A percentile compares a stretch with the other conserved stretches of the same genome.
phyloP scores from a whole-genome alignment of 2,329 filamentous ascomycete species.

The Exserohilum turcica region DNA sequence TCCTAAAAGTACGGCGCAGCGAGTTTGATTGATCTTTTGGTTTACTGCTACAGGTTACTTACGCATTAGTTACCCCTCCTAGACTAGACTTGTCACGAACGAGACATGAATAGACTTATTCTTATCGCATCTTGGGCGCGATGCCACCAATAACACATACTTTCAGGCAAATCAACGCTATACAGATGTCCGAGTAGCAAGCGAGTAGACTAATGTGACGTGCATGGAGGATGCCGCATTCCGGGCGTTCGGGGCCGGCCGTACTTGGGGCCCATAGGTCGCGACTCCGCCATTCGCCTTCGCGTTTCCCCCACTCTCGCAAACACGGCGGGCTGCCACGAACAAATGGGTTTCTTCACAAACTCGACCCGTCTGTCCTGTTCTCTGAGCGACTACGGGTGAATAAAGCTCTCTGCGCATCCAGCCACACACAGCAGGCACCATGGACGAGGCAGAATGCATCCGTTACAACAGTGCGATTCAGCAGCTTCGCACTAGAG shows the following conservation, averaged over 20 bases:
- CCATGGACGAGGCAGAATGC: conserved; percentile 36
- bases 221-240: conserved; percentile 8
- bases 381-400: conserved; percentile 32
- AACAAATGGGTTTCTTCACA: conserved; percentile 33
- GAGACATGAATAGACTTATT: no score
- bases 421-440: conserved; percentile 5
- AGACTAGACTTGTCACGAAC: background rate
- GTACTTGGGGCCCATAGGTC: conserved; percentile 15
- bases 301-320: conserved; percentile 47
- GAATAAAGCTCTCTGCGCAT: conserved; percentile 5
- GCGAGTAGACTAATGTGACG: background rate
- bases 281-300: conserved; percentile 40
- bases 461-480: conserved; percentile 62
- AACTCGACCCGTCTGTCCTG: conserved; percentile 7
- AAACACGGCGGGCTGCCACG: conserved; percentile 23
- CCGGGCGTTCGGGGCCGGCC: conserved; percentile 34
- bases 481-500: conserved; percentile 62
- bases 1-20: background rate
- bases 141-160: no score
- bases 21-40: background rate
- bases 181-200: background rate
- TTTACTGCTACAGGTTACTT: background rate
- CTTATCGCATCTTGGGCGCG: no score
- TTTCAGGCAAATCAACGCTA: no score
- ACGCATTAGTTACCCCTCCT: background rate